Percentiles rank a stretch among this genome's conserved stretches.
phyloP scores from a whole-genome alignment of 2,329 filamentous ascomycete genomes.

The Domatiomyces catenatus region DNA sequence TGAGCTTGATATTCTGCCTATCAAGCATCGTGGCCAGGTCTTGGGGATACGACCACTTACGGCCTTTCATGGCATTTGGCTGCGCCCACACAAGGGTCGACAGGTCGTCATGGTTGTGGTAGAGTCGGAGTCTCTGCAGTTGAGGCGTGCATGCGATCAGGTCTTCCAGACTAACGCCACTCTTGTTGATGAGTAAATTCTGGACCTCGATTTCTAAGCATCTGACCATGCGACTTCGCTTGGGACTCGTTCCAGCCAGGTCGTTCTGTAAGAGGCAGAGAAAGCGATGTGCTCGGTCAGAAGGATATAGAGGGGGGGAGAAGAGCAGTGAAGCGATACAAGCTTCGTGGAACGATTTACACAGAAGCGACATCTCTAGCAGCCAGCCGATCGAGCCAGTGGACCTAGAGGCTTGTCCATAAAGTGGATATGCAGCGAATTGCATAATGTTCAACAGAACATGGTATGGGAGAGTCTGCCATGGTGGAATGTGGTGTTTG shows the following conservation, averaged over 20 bases:
- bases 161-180: slow-evolving; percentile 39
- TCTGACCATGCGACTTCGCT: slow-evolving; percentile 58
- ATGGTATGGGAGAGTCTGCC: slow-evolving; percentile 50
- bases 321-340: slow-evolving; percentile 59
- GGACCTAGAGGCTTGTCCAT: slow-evolving; percentile 32
- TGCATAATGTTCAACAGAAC: slow-evolving; percentile 56
- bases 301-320: slow-evolving; percentile 47
- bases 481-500: slow-evolving; percentile 33
- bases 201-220: slow-evolving; percentile 54
- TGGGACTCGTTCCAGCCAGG: slow-evolving; percentile 25
- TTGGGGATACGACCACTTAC: slow-evolving; percentile 53
- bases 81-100: slow-evolving; percentile 17
- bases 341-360: slow-evolving; percentile 52
- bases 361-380: slow-evolving; percentile 45
- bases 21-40: slow-evolving; percentile 51
- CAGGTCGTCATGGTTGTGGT: slow-evolving; percentile 48
- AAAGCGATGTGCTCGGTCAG: slow-evolving; percentile 34
- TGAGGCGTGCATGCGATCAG: slow-evolving; percentile 51
- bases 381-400: slow-evolving; percentile 44
- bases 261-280: slow-evolving; percentile 41
- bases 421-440: slow-evolving; percentile 47
- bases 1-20: slow-evolving; percentile 31
- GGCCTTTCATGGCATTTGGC: slow-evolving; percentile 15
- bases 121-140: slow-evolving; percentile 55
- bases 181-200: slow-evolving; percentile 38